These are phyloP conservation scores for Pichia sp. DNA, from an alignment of 1,139 yeast species.

Conservation along the genomic window DNA sequence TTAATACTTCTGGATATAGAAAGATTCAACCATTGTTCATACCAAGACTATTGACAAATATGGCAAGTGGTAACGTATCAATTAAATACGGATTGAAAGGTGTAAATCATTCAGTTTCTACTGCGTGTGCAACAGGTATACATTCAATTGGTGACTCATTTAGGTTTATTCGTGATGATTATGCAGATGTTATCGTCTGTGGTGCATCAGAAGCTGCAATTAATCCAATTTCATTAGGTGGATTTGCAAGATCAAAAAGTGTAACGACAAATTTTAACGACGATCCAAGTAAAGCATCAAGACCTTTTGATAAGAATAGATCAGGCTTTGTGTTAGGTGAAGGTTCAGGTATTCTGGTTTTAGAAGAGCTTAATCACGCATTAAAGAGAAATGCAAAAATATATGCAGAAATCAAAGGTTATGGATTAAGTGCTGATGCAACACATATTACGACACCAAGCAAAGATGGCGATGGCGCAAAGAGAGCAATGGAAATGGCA, in stretches of 20 bases:
- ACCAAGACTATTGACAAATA: constrained; percentile 76
- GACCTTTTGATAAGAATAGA: constrained; percentile 80
- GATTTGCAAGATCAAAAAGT: constrained; percentile 86
- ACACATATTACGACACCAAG: constrained; percentile 90
- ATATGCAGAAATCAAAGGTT: constrained; percentile 78
- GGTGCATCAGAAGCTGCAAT: constrained; percentile 89
- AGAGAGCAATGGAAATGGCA: constrained; percentile 75
- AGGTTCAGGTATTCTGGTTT: constrained; percentile 76
- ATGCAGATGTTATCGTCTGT: constrained; percentile 82
- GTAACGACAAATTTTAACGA: constrained; percentile 61
- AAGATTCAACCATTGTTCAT: constrained; percentile 80
- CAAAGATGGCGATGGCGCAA: constrained; percentile 79
- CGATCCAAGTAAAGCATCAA: constrained; percentile 57
- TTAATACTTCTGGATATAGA: constrained; percentile 50
- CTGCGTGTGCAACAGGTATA: constrained; percentile 97
- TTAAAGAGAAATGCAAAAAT: constrained; percentile 54
- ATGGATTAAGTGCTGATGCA: constrained; percentile 90
- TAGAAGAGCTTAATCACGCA: constrained; percentile 80
- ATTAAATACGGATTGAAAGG: constrained; percentile 73
- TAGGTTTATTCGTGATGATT: constrained; percentile 70
- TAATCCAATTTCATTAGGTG: constrained; percentile 84
- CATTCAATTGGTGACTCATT: constrained; percentile 92
- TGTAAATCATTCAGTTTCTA: constrained; percentile 81
- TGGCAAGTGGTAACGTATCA: constrained; percentile 93
- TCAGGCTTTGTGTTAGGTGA: constrained; percentile 91